Percentiles rank a stretch among this genome's conserved stretches.
Conservation (phyloP, 331 rosid genomes). For the Quercus phellos region DNA sequence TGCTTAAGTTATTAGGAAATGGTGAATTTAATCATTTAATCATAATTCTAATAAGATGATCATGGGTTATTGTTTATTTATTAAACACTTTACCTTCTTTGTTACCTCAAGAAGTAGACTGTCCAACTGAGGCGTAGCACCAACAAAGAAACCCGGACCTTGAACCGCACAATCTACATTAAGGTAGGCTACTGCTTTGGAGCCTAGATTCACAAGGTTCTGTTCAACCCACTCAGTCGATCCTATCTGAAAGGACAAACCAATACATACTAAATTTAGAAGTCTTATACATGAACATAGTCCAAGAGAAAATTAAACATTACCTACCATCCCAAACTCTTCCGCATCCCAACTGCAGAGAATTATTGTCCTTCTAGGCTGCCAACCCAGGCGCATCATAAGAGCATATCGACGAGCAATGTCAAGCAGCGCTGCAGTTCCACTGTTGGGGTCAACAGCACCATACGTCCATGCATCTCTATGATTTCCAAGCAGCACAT, state of each 20-base stretch:
- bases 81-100: constrained; percentile 43
- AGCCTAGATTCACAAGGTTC: constrained; percentile 66
- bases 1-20: too few species aligned
- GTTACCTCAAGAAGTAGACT: constrained; percentile 68
- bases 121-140: constrained; percentile 95
- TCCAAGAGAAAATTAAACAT: constrained; percentile 9
- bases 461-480: constrained; percentile 99
- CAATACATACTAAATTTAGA: constrained; percentile 16
- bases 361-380: constrained; percentile 73
- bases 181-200: constrained; percentile 84
- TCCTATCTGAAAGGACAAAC: constrained; percentile 57
- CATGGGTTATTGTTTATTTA: background rate
- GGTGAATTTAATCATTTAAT: too few species aligned
- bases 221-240: constrained; percentile 99
- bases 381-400: constrained; percentile 59
- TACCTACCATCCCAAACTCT: constrained; percentile 91
- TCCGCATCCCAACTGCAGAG: constrained; percentile 99
- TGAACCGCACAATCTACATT: constrained; percentile 97
- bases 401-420: constrained; percentile 76
- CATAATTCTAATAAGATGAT: background rate
- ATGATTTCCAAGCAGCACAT: constrained; percentile 91
- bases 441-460: constrained; percentile 96
- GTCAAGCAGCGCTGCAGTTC: constrained; percentile 89
- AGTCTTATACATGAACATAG: constrained; percentile 7
- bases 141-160: constrained; percentile 78